Conservation (phyloP, 108 stramenopile species). For the Pseudonitzschia multiseries region DNA sequence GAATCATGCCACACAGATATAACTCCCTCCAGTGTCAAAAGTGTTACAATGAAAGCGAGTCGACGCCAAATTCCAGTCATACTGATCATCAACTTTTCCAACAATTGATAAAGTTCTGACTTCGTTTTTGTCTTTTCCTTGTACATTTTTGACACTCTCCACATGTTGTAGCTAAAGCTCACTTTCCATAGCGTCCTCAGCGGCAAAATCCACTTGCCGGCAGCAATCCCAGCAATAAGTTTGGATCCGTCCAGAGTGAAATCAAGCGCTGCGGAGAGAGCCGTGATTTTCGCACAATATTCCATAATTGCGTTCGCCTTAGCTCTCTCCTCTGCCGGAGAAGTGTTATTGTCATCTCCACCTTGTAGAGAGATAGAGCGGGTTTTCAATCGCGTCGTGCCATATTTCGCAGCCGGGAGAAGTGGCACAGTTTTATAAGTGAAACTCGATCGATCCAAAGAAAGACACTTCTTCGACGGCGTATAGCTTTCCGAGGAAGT, state of each 20-base stretch:
- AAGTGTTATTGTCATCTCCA: background rate
- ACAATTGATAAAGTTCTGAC: background rate
- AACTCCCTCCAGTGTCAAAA: background rate
- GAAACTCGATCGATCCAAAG: too few relatives aligned
- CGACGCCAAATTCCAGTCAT: slow-evolving; percentile 15
- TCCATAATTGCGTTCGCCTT: slow-evolving; percentile 7
- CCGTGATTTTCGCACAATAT: slow-evolving; percentile 7
- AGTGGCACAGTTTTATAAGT: too few relatives aligned
- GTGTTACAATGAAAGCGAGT: background rate
- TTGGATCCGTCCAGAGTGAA: background rate
- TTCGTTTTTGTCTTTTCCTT: background rate
- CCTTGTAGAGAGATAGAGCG: background rate
- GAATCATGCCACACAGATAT: background rate
- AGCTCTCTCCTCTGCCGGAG: background rate
- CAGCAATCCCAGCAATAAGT: background rate
- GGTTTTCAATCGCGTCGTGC: background rate
- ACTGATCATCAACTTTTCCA: background rate
- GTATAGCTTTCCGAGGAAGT: too few relatives aligned
- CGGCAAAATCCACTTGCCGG: background rate
- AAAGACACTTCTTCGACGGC: too few relatives aligned
- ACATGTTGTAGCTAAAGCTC: background rate
- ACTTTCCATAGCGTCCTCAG: slow-evolving; percentile 2
- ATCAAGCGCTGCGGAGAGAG: background rate
- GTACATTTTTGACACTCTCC: slow-evolving; percentile 10
- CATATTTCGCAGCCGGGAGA: too few relatives aligned